Percentiles rank a stretch among this genome's conserved stretches.
These are phyloP conservation scores for Hansfordia pulvinata DNA, from an alignment of 2,329 filamentous ascomycete species.

Conservation along the genomic window DNA sequence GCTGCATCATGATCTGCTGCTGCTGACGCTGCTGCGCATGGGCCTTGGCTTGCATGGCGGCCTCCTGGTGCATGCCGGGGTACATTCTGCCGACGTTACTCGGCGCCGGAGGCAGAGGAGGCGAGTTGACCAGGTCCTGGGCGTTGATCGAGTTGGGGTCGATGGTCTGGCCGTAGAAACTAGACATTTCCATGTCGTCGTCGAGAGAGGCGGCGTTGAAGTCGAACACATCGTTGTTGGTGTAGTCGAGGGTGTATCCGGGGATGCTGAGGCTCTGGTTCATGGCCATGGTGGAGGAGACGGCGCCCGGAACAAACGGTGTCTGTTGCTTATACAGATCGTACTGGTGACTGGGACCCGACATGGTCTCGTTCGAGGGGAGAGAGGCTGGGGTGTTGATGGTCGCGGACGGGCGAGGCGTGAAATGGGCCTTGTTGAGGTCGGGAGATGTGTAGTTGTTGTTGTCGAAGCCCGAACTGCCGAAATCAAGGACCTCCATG, in stretches of 20 bases:
- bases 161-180: slow-evolving; percentile 48
- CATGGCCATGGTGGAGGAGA: slow-evolving; percentile 67
- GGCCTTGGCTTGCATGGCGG: slow-evolving; percentile 63
- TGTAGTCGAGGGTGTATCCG: slow-evolving; percentile 38
- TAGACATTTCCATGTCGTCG: slow-evolving; percentile 55
- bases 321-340: slow-evolving; percentile 93
- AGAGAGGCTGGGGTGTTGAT: slow-evolving; percentile 41
- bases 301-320: slow-evolving; percentile 72
- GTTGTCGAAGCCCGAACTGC: slow-evolving; percentile 50
- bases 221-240: slow-evolving; percentile 56
- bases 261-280: slow-evolving; percentile 45
- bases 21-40: slow-evolving; percentile 56
- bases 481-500: slow-evolving; percentile 46
- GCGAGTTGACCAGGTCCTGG: slow-evolving; percentile 39
- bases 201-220: slow-evolving; percentile 51
- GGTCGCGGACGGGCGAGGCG: slow-evolving; percentile 32
- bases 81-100: slow-evolving; percentile 61
- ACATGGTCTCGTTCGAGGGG: slow-evolving; percentile 44
- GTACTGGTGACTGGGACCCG: slow-evolving; percentile 86
- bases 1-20: slow-evolving; percentile 46
- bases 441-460: slow-evolving; percentile 47
- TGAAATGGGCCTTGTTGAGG: slow-evolving; percentile 39
- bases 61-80: slow-evolving; percentile 87
- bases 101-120: slow-evolving; percentile 32
- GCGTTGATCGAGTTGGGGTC: slow-evolving; percentile 60